Conservation (phyloP, 2,329 filamentous ascomycete species). For the Fusarium bulbicola region DNA sequence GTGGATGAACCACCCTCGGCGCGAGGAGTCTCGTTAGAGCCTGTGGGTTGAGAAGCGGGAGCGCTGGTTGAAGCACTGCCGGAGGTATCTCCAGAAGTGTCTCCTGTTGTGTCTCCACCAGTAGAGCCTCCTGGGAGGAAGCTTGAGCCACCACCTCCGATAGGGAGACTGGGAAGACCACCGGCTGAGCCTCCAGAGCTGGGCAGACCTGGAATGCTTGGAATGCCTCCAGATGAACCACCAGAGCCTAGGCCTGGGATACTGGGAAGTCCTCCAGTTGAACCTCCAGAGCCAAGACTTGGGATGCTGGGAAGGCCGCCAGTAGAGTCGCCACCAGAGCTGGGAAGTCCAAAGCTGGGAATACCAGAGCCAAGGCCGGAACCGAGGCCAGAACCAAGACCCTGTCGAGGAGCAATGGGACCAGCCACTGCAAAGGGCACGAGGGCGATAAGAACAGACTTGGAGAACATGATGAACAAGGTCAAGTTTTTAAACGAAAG, state of each 20-base stretch:
- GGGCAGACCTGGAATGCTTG: not conserved
- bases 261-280: not conserved
- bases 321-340: not conserved
- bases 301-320: not conserved
- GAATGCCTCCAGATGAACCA: not conserved
- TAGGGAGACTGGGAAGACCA: not conserved
- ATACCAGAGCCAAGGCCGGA: conserved; percentile 6
- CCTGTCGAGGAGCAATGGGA: conserved; percentile 29
- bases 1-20: not conserved
- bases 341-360: not conserved
- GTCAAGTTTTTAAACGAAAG: conserved; percentile 10
- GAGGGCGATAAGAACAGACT: conserved; percentile 34
- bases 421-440: conserved; percentile 36
- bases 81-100: not conserved
- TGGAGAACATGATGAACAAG: conserved; percentile 32
- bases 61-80: not conserved
- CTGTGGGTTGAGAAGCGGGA: not conserved
- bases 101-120: not conserved
- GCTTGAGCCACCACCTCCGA: not conserved
- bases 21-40: not conserved
- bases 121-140: not conserved
- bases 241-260: not conserved
- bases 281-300: not conserved
- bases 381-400: not conserved
- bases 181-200: not conserved